A percentile compares a stretch with the other conserved stretches of the same genome.
Conservation (phyloP, 345 rosid species). For the Camelina laxa region DNA sequence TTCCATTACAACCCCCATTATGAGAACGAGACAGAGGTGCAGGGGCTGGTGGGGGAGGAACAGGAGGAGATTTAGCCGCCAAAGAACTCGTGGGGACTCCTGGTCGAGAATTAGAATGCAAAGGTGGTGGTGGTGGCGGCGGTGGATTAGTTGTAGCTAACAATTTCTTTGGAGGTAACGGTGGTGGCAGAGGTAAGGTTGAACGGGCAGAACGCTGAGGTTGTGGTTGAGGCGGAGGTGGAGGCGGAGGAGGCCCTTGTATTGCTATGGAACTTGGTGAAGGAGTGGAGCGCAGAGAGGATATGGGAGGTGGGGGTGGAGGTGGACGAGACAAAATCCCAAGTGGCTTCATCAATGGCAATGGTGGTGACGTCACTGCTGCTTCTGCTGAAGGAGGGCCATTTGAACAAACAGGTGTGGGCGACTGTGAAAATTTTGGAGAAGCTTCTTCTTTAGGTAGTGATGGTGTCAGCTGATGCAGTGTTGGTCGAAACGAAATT, state of each 20-base stretch:
- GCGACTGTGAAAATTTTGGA: conserved; percentile 6
- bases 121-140: conserved; percentile 58
- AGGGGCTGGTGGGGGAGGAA: conserved; percentile 72
- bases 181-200: conserved; percentile 35
- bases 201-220: conserved; percentile 40
- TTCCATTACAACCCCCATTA: conserved; percentile 49
- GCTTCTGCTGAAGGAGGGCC: conserved; percentile 26
- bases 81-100: conserved; percentile 37
- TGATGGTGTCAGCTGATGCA: conserved; percentile 39
- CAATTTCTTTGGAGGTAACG: conserved; percentile 41
- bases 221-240: conserved; percentile 33
- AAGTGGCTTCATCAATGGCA: conserved; percentile 32
- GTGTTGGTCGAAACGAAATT: conserved; percentile 28
- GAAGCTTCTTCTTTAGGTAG: conserved; percentile 24
- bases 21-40: conserved; percentile 46
- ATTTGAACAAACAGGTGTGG: conserved; percentile 28
- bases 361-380: conserved; percentile 27
- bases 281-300: conserved; percentile 27
- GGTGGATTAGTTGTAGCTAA: conserved; percentile 46
- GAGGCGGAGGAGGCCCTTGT: conserved; percentile 37
- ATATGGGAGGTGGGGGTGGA: conserved; percentile 30
- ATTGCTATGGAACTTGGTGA: conserved; percentile 30
- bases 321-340: conserved; percentile 38
- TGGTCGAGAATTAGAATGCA: conserved; percentile 39
- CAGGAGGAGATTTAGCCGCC: conserved; percentile 48